Conservation (phyloP, 305 asterid genomes). For the Euphrasia arctica region DNA sequence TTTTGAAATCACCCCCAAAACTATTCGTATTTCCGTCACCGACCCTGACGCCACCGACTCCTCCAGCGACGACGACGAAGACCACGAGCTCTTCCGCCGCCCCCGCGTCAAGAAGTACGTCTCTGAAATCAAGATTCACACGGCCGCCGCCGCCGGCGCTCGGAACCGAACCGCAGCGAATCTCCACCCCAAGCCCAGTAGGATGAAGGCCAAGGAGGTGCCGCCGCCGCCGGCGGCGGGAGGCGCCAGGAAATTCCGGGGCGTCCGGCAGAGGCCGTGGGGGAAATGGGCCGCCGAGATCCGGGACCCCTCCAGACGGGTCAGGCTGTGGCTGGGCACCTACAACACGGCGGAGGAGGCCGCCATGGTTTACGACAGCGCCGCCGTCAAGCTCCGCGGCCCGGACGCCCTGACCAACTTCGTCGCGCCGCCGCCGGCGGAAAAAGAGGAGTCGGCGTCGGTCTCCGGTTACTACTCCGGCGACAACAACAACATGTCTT, state of each 20-base stretch:
- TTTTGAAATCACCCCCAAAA: slow-evolving; percentile 24
- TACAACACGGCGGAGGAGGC: slow-evolving; percentile 70
- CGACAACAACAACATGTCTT: slow-evolving; percentile 38
- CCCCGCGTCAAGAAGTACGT: slow-evolving; percentile 48
- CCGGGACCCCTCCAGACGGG: slow-evolving; percentile 51
- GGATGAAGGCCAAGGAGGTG: slow-evolving; percentile 31
- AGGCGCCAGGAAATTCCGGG: slow-evolving; percentile 48
- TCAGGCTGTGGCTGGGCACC: slow-evolving; percentile 69
- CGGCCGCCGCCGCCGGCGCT: slow-evolving; percentile 12
- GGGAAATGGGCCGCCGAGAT: slow-evolving; percentile 77
- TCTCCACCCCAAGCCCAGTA: slow-evolving; percentile 22
- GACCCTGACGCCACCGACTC: slow-evolving; percentile 74
- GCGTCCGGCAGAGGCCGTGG: slow-evolving; percentile 75
- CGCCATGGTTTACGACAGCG: slow-evolving; percentile 71
- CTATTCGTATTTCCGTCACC: slow-evolving; percentile 47
- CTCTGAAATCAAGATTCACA: slow-evolving; percentile 42
- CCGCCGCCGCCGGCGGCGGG: background rate
- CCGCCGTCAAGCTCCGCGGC: slow-evolving; percentile 64
- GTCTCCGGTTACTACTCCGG: slow-evolving; percentile 58
- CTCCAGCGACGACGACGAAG: slow-evolving; percentile 54
- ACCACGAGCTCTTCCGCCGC: slow-evolving; percentile 30
- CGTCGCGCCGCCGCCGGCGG: slow-evolving; percentile 22
- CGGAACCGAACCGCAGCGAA: slow-evolving; percentile 18
- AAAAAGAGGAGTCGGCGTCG: slow-evolving; percentile 26
- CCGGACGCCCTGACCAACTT: slow-evolving; percentile 68